These are phyloP conservation scores for Fraxinus ornus DNA, from an alignment of 305 asterid genomes.

Conservation along the genomic window DNA sequence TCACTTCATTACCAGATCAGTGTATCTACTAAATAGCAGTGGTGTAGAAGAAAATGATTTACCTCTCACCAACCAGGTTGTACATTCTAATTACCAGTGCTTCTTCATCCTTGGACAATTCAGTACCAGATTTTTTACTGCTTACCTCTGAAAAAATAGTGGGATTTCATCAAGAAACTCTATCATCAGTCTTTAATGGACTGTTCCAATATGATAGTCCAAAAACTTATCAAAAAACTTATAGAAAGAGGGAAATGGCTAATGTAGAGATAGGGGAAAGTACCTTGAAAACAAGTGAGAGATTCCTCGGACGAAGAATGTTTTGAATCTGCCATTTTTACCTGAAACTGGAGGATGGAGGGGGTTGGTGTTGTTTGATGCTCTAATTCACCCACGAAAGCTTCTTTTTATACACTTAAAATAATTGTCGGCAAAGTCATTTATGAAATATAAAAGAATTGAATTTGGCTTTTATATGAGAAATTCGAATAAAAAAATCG, in stretches of 20 bases:
- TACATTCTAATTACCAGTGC: conserved; percentile 37
- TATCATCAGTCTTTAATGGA: not conserved
- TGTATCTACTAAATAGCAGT: not conserved
- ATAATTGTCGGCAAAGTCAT: not conserved
- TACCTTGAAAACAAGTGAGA: not conserved
- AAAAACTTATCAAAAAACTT: not conserved
- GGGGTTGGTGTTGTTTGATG: not conserved
- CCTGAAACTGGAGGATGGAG: not conserved
- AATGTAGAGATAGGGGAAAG: not conserved
- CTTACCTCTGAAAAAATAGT: not conserved
- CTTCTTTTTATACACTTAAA: not conserved
- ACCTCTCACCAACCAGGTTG: conserved; percentile 33
- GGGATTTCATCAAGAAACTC: not conserved
- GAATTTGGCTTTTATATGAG: not conserved
- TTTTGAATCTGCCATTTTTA: not conserved
- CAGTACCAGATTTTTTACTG: not conserved
- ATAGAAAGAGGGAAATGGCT: not conserved
- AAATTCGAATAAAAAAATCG: not conserved
- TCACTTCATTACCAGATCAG: not conserved
- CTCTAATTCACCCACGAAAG: not conserved
- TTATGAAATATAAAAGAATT: not conserved
- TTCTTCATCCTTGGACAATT: conserved; percentile 10
- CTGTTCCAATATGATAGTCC: not conserved
- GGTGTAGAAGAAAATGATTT: not conserved
- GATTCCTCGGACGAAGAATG: not conserved